phyloP scores from a whole-genome alignment of 192 early-diverging fungal genomes.

The Podila epigama region DNA sequence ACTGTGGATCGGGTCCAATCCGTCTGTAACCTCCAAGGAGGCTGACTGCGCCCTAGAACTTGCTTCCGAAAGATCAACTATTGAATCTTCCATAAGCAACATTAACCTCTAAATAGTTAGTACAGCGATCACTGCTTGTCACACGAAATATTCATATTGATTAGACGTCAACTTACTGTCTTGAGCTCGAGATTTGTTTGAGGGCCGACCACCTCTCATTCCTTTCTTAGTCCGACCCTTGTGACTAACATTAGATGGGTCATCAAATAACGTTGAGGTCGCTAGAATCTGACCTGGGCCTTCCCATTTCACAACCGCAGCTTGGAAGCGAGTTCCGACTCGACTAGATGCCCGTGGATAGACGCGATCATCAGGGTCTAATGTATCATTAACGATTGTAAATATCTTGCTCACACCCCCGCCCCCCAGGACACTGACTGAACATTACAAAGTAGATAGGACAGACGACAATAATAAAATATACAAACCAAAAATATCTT shows the following conservation, averaged over 20 bases:
- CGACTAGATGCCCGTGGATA: conserved; percentile 81
- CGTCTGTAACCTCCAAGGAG: conserved; percentile 16
- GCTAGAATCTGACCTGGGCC: conserved; percentile 43
- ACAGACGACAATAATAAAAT: not conserved
- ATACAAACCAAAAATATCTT: conserved; percentile 68
- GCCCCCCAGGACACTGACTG: not conserved
- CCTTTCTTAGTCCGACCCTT: conserved; percentile 51
- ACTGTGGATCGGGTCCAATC: conserved; percentile 7
- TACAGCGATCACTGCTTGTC: too few relatives aligned
- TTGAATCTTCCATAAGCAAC: too few relatives aligned
- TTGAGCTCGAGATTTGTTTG: conserved; percentile 17
- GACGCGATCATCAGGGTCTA: conserved; percentile 77
- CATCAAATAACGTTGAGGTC: conserved; percentile 42
- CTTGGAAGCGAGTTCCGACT: conserved; percentile 86
- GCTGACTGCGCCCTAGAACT: conserved; percentile 24
- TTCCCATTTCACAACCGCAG: conserved; percentile 68
- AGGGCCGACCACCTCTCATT: conserved; percentile 35
- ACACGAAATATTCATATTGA: not conserved
- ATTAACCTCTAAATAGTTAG: too few relatives aligned
- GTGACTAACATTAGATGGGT: conserved; percentile 33
- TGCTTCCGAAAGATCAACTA: conserved; percentile 5
- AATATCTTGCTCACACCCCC: not conserved
- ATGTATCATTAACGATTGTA: not conserved
- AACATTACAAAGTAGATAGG: not conserved
- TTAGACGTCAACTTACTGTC: conserved; percentile 18